phyloP scores from a whole-genome alignment of 1,284 basidiomycete species.

The Ganoderma sinense region DNA sequence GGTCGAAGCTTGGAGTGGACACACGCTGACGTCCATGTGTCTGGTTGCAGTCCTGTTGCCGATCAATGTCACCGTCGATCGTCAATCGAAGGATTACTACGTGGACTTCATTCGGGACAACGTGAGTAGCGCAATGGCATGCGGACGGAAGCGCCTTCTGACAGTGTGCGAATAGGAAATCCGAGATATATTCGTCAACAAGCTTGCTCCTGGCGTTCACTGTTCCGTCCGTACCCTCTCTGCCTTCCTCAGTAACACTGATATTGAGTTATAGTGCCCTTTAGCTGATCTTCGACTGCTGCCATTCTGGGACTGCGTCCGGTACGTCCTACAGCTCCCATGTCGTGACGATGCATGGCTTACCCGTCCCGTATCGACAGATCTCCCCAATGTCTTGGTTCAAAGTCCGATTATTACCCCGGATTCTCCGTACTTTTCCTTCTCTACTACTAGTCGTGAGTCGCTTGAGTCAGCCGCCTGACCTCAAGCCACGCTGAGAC shows the following conservation, averaged over 20 bases:
- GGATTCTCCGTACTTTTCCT: background rate
- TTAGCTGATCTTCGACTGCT: conserved; percentile 38
- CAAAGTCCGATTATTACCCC: background rate
- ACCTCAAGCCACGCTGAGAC: background rate
- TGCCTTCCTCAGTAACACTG: background rate
- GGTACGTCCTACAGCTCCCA: conserved; percentile 22
- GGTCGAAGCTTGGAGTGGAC: background rate
- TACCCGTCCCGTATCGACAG: background rate
- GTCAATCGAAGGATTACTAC: background rate
- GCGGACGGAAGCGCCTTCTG: background rate
- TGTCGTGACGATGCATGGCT: background rate
- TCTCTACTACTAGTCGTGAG: conserved; percentile 7
- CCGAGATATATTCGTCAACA: conserved; percentile 27
- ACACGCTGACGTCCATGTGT: background rate
- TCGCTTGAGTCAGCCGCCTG: background rate
- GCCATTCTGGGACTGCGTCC: conserved; percentile 38
- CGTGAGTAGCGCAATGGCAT: conserved; percentile 10
- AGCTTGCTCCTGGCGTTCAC: conserved; percentile 25
- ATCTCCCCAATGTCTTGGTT: background rate
- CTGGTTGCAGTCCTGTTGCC: conserved; percentile 14
- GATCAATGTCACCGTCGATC: conserved; percentile 7
- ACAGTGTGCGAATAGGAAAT: conserved; percentile 19
- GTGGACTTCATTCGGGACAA: conserved; percentile 26
- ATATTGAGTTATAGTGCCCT: background rate
- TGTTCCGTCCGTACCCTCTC: conserved; percentile 22